phyloP scores from a whole-genome alignment of 2,329 filamentous ascomycete species.

The Incumbomyces lentus region DNA sequence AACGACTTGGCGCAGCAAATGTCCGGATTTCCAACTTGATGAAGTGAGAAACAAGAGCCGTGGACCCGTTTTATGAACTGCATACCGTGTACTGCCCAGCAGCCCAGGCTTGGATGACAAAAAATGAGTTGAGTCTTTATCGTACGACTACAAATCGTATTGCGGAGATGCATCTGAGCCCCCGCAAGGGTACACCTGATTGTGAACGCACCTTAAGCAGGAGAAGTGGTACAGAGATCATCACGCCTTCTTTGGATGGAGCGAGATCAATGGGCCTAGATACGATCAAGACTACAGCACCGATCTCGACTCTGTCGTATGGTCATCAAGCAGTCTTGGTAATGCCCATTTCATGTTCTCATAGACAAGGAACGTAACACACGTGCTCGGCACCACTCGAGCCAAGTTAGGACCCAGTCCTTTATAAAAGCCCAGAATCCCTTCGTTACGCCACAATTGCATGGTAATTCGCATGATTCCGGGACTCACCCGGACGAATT shows the following conservation, averaged over 20 bases:
- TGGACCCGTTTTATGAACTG: too few relatives aligned
- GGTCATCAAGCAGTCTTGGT: constrained; percentile 14
- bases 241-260: background rate
- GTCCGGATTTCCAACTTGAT: too few relatives aligned
- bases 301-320: background rate
- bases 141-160: too few relatives aligned
- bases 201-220: background rate
- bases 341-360: constrained; percentile 66
- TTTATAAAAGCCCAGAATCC: constrained; percentile 76
- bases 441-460: constrained; percentile 71
- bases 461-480: constrained; percentile 41
- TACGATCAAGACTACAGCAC: background rate
- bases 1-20: too few relatives aligned
- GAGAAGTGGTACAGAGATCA: background rate
- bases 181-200: background rate
- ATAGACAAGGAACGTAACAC: constrained; percentile 94
- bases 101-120: too few relatives aligned
- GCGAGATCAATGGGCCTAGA: background rate
- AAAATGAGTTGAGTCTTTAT: too few relatives aligned
- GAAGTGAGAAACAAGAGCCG: too few relatives aligned
- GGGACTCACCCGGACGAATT: background rate
- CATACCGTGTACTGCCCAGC: too few relatives aligned
- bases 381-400: constrained; percentile 84
- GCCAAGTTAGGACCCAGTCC: constrained; percentile 82
- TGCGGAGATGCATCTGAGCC: too few relatives aligned